Base-by-base conservation (phyloP, 805 yeast species). In the Soucietia sequanensis region DNA sequence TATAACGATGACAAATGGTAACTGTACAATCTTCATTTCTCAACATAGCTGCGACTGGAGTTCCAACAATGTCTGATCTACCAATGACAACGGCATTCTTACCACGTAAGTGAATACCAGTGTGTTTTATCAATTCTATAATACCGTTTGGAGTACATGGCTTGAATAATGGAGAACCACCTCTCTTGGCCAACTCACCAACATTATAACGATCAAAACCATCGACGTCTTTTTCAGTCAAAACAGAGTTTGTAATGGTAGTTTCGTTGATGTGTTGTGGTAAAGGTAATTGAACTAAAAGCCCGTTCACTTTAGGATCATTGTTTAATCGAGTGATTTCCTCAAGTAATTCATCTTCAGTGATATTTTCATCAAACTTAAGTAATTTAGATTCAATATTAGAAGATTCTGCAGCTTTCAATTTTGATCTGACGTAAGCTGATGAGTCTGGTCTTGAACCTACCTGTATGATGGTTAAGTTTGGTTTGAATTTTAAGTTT, bases 131-230 rank as follows among this genome's bases (percentile, higher is more conserved):
- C 52, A 91, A 68, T 52, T 80, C 84, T 70, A 91, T 81, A 50
- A 89, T 78, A 39, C 99, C 99, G 63, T 82, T 80, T 36, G 99
- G 99, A 19, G 99, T 91, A 67, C 98, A 91, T 23, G 99, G 98
- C 45, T 82, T 72, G 62, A 88, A 90, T 41, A 68, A 63, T 21
- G 97, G 96, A 23, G 68, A 56, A 15, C 97, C 96, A 34, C 87
- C 87, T 47, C 85, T 80, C 62, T 89, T 88, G 48, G 90, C 78
- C 39, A 91, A 73, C 56, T 91, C 97, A 41, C 97, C 98, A 38
- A 87, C 80, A 59, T 93, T 93, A 51, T 71, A 74, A 37, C 89
- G 80, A 27, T 90, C 93, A 53, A 91, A 93, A 2, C 99, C 99
- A 60, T 91, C 99, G 30, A 93, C 96, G 53, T 91, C 99, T 65